phyloP scores from a whole-genome alignment of 805 yeast genomes.

The Scheffersomyces lignosus region DNA sequence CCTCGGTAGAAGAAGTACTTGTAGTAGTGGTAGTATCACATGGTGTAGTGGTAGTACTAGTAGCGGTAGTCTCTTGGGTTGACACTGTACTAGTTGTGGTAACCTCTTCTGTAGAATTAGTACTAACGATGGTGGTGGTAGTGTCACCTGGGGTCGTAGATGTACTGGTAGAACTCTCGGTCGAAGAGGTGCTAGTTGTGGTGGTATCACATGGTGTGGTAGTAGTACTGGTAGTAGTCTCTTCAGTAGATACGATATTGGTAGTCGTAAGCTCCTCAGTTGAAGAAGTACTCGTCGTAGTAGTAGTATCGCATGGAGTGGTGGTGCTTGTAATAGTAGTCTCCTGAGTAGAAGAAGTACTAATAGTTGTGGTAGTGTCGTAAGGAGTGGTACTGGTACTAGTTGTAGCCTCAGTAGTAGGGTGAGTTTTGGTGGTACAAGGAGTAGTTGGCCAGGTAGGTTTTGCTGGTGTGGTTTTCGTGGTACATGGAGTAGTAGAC shows the following conservation, averaged over 20 bases:
- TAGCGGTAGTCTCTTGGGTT: not conserved
- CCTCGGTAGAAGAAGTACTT: not conserved
- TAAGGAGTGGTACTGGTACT: not conserved
- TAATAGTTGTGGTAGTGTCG: slow-evolving; percentile 3
- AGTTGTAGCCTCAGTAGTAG: not conserved
- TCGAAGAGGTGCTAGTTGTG: not conserved
- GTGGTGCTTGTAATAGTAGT: slow-evolving; percentile 1
- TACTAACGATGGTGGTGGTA: too few relatives aligned
- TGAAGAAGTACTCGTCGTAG: slow-evolving; percentile 5
- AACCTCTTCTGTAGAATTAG: slow-evolving; percentile 1
- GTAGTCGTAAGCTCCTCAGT: not conserved
- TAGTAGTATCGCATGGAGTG: slow-evolving; percentile 2
- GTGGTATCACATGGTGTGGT: slow-evolving; percentile 1
- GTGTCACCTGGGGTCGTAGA: slow-evolving; percentile 1
- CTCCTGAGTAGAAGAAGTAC: slow-evolving; percentile 1
- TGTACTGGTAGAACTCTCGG: slow-evolving; percentile 1
- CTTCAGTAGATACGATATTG: slow-evolving; percentile 1
- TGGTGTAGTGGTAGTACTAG: not conserved
- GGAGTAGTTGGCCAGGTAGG: not conserved
- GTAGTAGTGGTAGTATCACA: not conserved
- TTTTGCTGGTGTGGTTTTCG: slow-evolving; percentile 1
- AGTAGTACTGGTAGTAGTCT: slow-evolving; percentile 1
- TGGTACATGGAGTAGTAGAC: slow-evolving; percentile 2
- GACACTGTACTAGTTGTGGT: slow-evolving; percentile 5
- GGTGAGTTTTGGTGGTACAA: not conserved